These are phyloP conservation scores for Fusarium robinianum DNA, from an alignment of 2,329 filamentous ascomycete species.

Conservation along the genomic window DNA sequence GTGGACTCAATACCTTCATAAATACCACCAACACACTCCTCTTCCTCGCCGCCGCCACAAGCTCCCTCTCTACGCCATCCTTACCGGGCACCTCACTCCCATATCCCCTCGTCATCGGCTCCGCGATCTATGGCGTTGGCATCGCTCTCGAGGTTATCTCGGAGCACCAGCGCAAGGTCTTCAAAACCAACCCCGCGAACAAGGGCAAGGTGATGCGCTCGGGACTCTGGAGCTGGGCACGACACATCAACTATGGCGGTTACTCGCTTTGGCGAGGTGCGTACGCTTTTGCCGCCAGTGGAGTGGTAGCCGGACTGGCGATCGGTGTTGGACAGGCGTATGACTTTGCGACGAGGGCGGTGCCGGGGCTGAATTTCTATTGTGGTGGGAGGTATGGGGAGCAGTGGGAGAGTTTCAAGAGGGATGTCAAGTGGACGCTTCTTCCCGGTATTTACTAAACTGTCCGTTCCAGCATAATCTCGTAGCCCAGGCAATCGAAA, in stretches of 20 bases:
- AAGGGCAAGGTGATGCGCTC: slow-evolving; percentile 44
- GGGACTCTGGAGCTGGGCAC: slow-evolving; percentile 46
- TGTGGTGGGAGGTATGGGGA: slow-evolving; percentile 44
- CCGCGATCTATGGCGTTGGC: slow-evolving; percentile 54
- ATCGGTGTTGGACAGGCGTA: slow-evolving; percentile 38
- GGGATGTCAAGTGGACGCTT: slow-evolving; percentile 43
- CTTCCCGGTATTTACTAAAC: slow-evolving; percentile 45
- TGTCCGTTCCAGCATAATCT: not conserved
- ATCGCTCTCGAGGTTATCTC: slow-evolving; percentile 58
- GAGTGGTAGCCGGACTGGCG: slow-evolving; percentile 41
- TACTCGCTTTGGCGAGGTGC: slow-evolving; percentile 43
- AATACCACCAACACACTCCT: slow-evolving; percentile 62
- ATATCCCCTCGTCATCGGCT: slow-evolving; percentile 50
- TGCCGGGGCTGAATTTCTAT: slow-evolving; percentile 44
- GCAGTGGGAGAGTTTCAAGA: slow-evolving; percentile 47
- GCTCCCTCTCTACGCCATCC: slow-evolving; percentile 36
- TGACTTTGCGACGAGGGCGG: slow-evolving; percentile 40
- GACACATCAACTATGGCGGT: slow-evolving; percentile 49
- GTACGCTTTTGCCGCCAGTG: slow-evolving; percentile 42
- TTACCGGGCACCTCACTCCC: slow-evolving; percentile 29
- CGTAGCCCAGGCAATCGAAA: too few species aligned
- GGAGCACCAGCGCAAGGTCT: slow-evolving; percentile 58
- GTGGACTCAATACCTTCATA: slow-evolving; percentile 56
- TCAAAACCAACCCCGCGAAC: slow-evolving; percentile 46
- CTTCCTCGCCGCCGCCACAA: slow-evolving; percentile 55